Conservation (phyloP, 2,329 filamentous ascomycete species). For the Ophiostoma himal-ulmi region DNA sequence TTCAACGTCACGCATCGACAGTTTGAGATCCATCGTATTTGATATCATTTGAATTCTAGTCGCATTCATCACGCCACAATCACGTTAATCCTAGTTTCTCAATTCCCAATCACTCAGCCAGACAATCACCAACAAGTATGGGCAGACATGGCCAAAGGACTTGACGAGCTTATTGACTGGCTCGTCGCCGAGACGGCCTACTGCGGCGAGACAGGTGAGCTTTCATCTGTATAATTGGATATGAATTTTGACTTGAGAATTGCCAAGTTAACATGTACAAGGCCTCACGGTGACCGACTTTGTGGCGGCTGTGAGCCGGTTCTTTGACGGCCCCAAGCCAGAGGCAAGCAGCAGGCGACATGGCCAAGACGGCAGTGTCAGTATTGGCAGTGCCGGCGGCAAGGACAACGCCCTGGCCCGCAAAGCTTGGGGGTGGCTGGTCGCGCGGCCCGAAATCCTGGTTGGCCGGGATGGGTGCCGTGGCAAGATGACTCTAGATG, state of each 20-base stretch:
- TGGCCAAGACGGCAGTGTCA: not conserved
- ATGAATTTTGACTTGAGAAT: not conserved
- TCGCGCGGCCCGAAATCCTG: conserved; percentile 37
- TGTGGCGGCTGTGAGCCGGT: conserved; percentile 25
- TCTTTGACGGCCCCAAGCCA: conserved; percentile 17
- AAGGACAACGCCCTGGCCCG: conserved; percentile 32
- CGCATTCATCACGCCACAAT: not conserved
- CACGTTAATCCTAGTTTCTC: not conserved
- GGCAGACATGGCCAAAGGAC: conserved; percentile 35
- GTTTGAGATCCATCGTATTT: not conserved
- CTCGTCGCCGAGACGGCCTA: conserved; percentile 42
- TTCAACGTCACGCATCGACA: not conserved
- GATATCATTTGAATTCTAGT: not conserved
- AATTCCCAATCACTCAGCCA: not conserved
- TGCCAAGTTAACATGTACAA: conserved; percentile 7
- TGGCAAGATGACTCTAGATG: conserved; percentile 37
- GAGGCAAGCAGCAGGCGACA: not conserved
- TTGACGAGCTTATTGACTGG: conserved; percentile 42
- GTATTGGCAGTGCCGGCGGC: not conserved
- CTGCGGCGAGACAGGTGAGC: conserved; percentile 40
- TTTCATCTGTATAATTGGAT: not conserved
- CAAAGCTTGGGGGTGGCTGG: conserved; percentile 40
- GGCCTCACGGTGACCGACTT: conserved; percentile 28
- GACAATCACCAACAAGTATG: not conserved
- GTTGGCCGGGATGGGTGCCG: conserved; percentile 35